Evolutionary conservation across 805 yeast species (phyloP).

Genomic region (Cyberlindnera samutprakarnensis): DNA sequence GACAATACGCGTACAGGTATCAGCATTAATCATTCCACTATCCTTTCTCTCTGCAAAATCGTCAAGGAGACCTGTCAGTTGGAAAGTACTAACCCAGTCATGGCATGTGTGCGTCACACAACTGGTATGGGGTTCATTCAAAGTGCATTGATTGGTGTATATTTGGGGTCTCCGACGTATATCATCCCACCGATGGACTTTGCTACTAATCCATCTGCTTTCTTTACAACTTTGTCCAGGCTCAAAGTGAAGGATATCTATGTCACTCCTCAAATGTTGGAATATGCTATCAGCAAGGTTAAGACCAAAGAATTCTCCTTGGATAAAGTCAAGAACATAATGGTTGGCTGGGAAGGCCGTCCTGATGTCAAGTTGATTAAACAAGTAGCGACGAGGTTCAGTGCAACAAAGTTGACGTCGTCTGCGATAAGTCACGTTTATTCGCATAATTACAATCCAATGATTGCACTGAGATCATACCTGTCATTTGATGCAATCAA

Average conservation of each 20-base stretch:
- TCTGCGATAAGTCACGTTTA: constrained; percentile 73
- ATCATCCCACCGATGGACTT: constrained; percentile 72
- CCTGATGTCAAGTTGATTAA: constrained; percentile 58
- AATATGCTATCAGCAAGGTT: constrained; percentile 55
- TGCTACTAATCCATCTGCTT: constrained; percentile 64
- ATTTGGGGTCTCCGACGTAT: constrained; percentile 79
- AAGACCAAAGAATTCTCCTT: constrained; percentile 51
- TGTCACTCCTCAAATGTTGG: constrained; percentile 77
- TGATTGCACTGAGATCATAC: constrained; percentile 79
- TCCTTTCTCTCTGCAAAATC: constrained; percentile 77
- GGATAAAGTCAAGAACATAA: constrained; percentile 64
- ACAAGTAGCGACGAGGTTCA: constrained; percentile 53
- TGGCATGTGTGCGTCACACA: constrained; percentile 83
- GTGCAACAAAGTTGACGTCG: constrained; percentile 54
- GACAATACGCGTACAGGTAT: constrained; percentile 63
- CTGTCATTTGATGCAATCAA: constrained; percentile 85
- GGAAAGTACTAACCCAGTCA: constrained; percentile 58
- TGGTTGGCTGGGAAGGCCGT: constrained; percentile 73
- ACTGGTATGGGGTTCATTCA: constrained; percentile 85
- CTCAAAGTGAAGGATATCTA: constrained; percentile 80
- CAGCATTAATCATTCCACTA: constrained; percentile 42
- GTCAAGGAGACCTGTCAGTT: constrained; percentile 89
- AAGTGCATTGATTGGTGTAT: constrained; percentile 77
- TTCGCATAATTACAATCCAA: constrained; percentile 72
- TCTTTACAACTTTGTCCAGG: constrained; percentile 63